Evolutionary conservation across 2,329 filamentous ascomycete genomes (phyloP), one percentile per base, ranked within the genome.

Genomic region (Sporothrix globosa): DNA sequence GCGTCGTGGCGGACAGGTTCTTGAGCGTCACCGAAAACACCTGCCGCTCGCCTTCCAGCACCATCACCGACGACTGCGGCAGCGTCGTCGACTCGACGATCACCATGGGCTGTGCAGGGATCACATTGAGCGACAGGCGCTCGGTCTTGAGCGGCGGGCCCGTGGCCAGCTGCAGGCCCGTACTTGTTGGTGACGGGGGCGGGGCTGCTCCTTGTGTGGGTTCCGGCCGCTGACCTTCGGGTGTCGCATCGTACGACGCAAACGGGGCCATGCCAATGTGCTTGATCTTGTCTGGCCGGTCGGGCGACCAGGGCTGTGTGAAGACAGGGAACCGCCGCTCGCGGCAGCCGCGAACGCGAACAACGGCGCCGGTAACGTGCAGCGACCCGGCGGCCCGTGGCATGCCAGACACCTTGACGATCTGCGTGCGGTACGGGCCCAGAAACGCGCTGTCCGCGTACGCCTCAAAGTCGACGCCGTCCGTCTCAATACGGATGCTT

Each of bases 311-410:
- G 2, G 90, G 85, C 65, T 91, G 86, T 10, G 86, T 84, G 76
- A 97, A 95, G 48, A 97, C 92, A 2, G 92, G 91, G 75, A 98
- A 99, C 41, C 88, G 85, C 73, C 92, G 88, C 80, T 93, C 90
- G 46, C 91, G 86, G 76, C 96, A 99, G 30, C 93, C 91, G 69
- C 88, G 88, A 19, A 97, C 87, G 77, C 91, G 93, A 74, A 97
- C 86, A 48, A 88, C 82, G 69, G 93, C 97, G 1, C 94, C 94
- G 0, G 86, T 91, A 46, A 98, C 86, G 67, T 86, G 91, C 60
- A 97, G 81, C 0, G 85, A 82, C 0, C 96, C 96, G 9, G 89
- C 81, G 58, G 82, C 82, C 70, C 84, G 88, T 0, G 94, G 90
- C 7, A 85, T 87, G 0, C 92, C 93, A 34, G 83, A 83, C 9